Conservation (phyloP, 768 basidiomycete genomes). For the Calocybe cyanea region DNA sequence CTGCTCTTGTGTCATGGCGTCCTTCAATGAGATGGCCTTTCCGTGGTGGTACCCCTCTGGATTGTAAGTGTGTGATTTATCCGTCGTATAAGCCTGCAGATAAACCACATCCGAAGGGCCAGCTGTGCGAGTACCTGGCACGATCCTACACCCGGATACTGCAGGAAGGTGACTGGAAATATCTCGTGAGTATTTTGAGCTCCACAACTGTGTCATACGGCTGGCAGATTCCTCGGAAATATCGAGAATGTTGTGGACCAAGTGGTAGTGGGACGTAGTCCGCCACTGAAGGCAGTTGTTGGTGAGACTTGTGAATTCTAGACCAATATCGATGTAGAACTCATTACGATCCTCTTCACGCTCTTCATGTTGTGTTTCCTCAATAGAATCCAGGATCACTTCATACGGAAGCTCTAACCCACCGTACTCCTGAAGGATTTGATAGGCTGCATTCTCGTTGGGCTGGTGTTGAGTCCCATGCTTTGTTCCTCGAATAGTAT, state of each 20-base stretch:
- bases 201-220: background rate
- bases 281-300: constrained; percentile 15
- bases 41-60: constrained; percentile 8
- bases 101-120: constrained; percentile 10
- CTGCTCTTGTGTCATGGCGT: constrained; percentile 7
- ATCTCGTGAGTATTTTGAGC: constrained; percentile 13
- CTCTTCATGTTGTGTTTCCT: background rate
- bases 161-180: constrained; percentile 12
- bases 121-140: constrained; percentile 3
- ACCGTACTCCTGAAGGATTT: background rate
- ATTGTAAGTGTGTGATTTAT: constrained; percentile 13
- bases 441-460: background rate
- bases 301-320: constrained; percentile 14
- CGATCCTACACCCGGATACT: constrained; percentile 12
- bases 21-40: constrained; percentile 11
- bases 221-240: background rate
- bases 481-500: constrained; percentile 26
- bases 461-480: constrained; percentile 12
- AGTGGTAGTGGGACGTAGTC: constrained; percentile 1
- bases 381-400: too few relatives aligned
- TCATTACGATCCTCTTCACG: background rate
- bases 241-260: constrained; percentile 3
- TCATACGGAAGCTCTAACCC: too few relatives aligned
- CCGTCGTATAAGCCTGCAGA: constrained; percentile 16
- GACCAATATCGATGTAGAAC: constrained; percentile 22